These are phyloP conservation scores for Rhododendron ovatum DNA, from an alignment of 148 eudicot species.

Conservation along the genomic window DNA sequence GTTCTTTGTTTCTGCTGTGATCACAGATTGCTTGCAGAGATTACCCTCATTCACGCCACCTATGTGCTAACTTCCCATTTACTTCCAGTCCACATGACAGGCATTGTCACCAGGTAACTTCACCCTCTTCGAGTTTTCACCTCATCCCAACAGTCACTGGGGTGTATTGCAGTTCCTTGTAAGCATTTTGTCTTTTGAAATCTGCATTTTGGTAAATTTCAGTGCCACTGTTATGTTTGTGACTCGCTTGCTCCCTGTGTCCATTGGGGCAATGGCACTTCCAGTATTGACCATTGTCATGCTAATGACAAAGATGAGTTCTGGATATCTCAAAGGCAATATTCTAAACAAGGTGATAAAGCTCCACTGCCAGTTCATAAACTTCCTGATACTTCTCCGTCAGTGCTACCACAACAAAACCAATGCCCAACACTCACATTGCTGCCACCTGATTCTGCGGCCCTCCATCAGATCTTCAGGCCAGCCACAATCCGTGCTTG, in stretches of 20 bases:
- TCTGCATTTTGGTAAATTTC: slow-evolving; percentile 23
- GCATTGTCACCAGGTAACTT: slow-evolving; percentile 53
- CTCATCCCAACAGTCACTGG: not conserved
- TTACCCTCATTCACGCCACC: slow-evolving; percentile 92
- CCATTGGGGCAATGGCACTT: slow-evolving; percentile 61
- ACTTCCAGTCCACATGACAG: slow-evolving; percentile 58
- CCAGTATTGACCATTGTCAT: slow-evolving; percentile 64
- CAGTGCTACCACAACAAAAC: slow-evolving; percentile 8
- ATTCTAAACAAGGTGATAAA: slow-evolving; percentile 26
- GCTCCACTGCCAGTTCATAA: slow-evolving; percentile 26
- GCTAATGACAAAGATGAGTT: slow-evolving; percentile 61
- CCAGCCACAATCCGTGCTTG: slow-evolving; percentile 20
- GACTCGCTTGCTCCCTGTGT: slow-evolving; percentile 84
- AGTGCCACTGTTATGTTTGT: slow-evolving; percentile 98
- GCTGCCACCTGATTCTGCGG: not conserved
- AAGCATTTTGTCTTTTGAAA: not conserved
- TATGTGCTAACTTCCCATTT: slow-evolving; percentile 76
- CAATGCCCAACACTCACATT: slow-evolving; percentile 14
- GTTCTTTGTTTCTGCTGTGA: not conserved
- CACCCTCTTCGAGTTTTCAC: not conserved
- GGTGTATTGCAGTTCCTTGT: not conserved
- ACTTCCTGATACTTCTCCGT: slow-evolving; percentile 15
- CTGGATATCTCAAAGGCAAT: slow-evolving; percentile 58
- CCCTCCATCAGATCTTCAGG: slow-evolving; percentile 5
- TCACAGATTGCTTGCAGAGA: slow-evolving; percentile 96